A percentile compares a stretch with the other conserved stretches of the same genome.
Conservation (phyloP, 83 land plant species). For the Picea engelmannii region DNA sequence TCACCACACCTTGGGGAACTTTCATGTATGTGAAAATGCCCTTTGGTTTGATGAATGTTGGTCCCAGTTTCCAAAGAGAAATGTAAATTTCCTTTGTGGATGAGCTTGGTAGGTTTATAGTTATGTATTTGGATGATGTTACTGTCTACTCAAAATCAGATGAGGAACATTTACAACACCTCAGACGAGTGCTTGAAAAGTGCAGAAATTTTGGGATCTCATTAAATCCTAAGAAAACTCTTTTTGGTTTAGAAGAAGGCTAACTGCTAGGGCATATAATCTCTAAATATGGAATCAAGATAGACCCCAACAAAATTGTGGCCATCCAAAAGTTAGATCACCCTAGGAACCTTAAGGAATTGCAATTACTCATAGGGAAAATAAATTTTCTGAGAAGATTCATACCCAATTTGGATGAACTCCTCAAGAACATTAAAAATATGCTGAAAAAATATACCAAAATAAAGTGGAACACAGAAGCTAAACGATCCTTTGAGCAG, state of each 20-base stretch:
- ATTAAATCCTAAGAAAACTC: not conserved
- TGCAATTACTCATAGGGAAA: not conserved
- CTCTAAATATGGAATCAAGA: not conserved
- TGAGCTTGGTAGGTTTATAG: not conserved
- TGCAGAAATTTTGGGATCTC: too few relatives aligned
- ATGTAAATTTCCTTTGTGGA: not conserved
- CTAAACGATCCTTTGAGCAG: not conserved
- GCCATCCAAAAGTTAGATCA: not conserved
- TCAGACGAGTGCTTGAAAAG: too few relatives aligned
- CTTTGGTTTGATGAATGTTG: not conserved
- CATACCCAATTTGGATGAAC: not conserved
- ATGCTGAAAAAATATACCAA: not conserved
- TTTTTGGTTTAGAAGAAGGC: not conserved
- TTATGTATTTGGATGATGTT: not conserved
- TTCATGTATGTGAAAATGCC: not conserved
- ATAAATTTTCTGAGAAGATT: not conserved
- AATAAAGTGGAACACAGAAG: not conserved
- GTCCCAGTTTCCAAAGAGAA: not conserved
- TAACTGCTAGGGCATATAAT: not conserved
- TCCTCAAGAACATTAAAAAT: not conserved
- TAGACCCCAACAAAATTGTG: not conserved
- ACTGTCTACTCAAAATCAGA: not conserved
- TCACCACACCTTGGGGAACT: not conserved
- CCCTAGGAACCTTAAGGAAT: not conserved
- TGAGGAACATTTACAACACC: too few relatives aligned